phyloP scores from a whole-genome alignment of 2,329 filamentous ascomycete genomes.

The Dactylellina haptotyla region DNA sequence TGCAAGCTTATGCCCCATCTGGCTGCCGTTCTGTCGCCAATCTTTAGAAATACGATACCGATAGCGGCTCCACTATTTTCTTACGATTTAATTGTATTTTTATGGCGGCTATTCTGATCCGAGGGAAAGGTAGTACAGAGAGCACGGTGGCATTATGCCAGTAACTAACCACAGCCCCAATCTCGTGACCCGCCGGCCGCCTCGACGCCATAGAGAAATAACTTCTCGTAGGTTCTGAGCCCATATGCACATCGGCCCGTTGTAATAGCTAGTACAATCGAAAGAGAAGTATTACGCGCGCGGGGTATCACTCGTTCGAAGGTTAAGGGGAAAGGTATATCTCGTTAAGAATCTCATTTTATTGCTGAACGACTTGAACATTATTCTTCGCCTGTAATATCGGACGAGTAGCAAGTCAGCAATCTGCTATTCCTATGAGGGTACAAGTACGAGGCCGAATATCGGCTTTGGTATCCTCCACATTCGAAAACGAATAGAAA shows the following conservation, averaged over 20 bases:
- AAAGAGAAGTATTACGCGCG: neutral
- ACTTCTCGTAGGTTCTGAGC: constrained; percentile 9
- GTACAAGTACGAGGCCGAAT: too few species aligned
- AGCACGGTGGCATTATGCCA: too few species aligned
- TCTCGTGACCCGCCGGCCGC: too few species aligned
- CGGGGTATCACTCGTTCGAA: constrained; percentile 16
- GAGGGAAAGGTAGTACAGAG: too few species aligned
- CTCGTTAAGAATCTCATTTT: constrained; percentile 59
- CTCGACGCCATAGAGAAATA: neutral
- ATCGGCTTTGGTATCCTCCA: neutral
- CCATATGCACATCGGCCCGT: neutral
- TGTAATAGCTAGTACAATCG: constrained; percentile 7
- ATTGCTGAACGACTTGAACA: constrained; percentile 84
- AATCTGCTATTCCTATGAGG: too few species aligned
- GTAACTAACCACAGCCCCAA: too few species aligned
- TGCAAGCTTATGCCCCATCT: constrained; percentile 1
- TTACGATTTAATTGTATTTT: too few species aligned
- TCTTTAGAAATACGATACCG: neutral
- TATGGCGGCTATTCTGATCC: too few species aligned
- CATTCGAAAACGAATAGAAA: neutral
- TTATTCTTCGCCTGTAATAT: constrained; percentile 90
- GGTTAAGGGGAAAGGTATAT: neutral
- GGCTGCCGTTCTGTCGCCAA: constrained; percentile 31
- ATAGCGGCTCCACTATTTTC: neutral
- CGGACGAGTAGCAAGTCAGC: too few species aligned